Evolutionary conservation across 352 stramenopile species (phyloP).

Genomic region (Bremia lactucae): DNA sequence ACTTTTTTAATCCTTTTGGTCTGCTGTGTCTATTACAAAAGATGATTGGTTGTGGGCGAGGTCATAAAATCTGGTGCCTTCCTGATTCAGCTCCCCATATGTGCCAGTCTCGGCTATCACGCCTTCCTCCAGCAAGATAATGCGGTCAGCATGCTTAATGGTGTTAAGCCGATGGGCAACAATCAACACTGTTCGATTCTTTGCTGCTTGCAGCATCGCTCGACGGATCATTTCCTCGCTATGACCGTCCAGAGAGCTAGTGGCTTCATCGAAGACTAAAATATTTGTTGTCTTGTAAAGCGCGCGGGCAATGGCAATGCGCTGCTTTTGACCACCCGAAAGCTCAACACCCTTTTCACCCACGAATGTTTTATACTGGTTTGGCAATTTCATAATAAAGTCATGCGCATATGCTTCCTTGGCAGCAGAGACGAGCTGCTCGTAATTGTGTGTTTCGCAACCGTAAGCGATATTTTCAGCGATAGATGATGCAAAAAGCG

Average conservation of each 20-base stretch:
- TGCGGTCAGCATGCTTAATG: conserved; percentile 74
- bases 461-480: conserved; percentile 85
- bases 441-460: conserved; percentile 34
- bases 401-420: conserved; percentile 71
- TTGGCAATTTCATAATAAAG: conserved; percentile 73
- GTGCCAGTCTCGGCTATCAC: conserved; percentile 67
- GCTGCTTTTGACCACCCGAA: conserved; percentile 95
- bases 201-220: conserved; percentile 42
- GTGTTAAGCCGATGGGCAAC: conserved; percentile 82
- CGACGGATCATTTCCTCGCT: conserved; percentile 75
- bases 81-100: conserved; percentile 61
- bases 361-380: conserved; percentile 95
- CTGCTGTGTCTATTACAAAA: conserved; percentile 32
- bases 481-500: conserved; percentile 72
- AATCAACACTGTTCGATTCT: conserved; percentile 73
- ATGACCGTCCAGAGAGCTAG: conserved; percentile 68
- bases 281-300: conserved; percentile 77
- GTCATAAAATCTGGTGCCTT: conserved; percentile 71
- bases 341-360: conserved; percentile 95
- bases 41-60: conserved; percentile 53
- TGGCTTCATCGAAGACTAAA: conserved; percentile 78
- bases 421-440: conserved; percentile 43
- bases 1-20: conserved; percentile 13
- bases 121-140: conserved; percentile 77
- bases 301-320: conserved; percentile 75